These are phyloP conservation scores for Hymenoscyphus albidus DNA, from an alignment of 2,329 filamentous ascomycete species.

Conservation along the genomic window DNA sequence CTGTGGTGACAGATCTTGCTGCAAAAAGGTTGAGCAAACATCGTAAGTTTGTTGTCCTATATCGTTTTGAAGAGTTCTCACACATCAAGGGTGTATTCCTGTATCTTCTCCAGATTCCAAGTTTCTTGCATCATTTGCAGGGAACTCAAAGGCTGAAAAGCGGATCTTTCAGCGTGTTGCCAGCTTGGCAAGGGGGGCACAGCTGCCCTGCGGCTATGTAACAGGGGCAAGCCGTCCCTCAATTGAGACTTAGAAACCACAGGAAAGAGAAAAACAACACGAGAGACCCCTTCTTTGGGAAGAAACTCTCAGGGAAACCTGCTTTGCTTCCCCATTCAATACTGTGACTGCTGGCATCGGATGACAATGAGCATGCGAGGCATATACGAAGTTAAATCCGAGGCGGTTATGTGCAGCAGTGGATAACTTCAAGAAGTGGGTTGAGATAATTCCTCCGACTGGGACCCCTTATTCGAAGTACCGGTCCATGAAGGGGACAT, in stretches of 20 bases:
- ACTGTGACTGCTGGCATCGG: neutral
- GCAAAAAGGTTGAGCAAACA: neutral
- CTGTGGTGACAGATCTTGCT: neutral
- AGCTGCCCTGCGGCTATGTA: neutral
- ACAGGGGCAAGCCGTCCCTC: neutral
- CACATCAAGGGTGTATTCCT: neutral
- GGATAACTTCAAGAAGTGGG: neutral
- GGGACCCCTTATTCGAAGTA: neutral
- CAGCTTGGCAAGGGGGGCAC: neutral
- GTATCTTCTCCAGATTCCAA: conserved; percentile 1
- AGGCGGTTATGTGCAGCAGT: neutral
- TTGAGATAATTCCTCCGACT: neutral
- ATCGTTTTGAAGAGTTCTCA: neutral
- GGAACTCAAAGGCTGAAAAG: neutral
- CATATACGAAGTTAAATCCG: neutral
- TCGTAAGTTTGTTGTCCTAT: neutral
- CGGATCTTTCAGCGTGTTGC: neutral
- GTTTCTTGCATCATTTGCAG: neutral
- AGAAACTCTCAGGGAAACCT: neutral
- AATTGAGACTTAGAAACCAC: neutral
- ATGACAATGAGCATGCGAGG: neutral
- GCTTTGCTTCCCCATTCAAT: neutral
- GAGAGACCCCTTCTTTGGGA: neutral
- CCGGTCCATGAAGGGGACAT: neutral
- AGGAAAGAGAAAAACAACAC: neutral